Base-by-base conservation (phyloP, 805 yeast genomes). In the Metschnikowia koreensis region DNA sequence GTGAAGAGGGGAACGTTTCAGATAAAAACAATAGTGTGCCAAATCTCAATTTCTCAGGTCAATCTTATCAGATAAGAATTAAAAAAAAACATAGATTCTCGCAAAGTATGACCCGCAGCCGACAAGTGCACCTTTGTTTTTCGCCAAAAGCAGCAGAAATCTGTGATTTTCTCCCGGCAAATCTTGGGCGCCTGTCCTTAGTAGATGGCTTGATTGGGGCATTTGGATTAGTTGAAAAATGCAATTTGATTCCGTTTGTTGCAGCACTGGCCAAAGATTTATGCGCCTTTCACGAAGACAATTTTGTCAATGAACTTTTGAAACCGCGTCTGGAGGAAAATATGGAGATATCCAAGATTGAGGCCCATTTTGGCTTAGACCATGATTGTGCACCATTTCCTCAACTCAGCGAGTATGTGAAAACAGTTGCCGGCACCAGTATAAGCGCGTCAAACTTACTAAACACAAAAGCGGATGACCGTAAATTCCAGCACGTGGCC, bases 351-450 rank as follows among this genome's bases (percentile, higher is more conserved):
- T 38, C 29, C n/a, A 38, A 28, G 10, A 47, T 49, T 7, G 40
- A 36, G 10, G 37, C 37, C 34, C 38, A 55, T 26, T 82, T 50
- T 61, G 89, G 89, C 0, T 65, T 87, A 6, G 64, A 65, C 13
- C 80, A 79, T 53, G 94, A 87, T 62, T 87, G 92, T 62, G 86
- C 86, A 0, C 58, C 79, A 0, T 87, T 87, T 60, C 81, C 84
- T 0, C 69, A 66, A 8, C 63, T 87, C 61, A 67, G 69, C 9
- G 71, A 74, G 53, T 86, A 87, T 58, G 76, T 81, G 6, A 63
- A 61, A 17, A 64, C 70, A 0, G 66, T 76, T 0, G 82, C 86
- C 0, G 88, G 89, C 0, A 79, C 89, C 0, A 81, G 88, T 1
- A 55, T 86, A 10, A 62, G 76, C 10, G 71, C 84, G 9, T 81